Conservation (phyloP, 139 green algal species). For the Trebouxia sp. region DNA sequence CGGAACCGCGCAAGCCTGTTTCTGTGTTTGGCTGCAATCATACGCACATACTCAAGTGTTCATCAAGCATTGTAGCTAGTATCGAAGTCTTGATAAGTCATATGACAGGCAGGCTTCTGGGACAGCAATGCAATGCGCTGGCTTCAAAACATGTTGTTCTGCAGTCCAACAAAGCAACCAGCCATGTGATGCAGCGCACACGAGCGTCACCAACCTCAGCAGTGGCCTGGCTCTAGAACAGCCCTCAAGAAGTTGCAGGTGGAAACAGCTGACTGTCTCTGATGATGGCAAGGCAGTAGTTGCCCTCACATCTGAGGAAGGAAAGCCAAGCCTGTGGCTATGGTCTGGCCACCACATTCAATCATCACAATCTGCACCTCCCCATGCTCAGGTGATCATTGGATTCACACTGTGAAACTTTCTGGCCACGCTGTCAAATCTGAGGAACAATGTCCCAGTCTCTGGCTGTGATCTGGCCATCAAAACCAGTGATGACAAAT, state of each 20-base stretch:
- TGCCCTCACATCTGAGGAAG: background rate
- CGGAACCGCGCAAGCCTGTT: background rate
- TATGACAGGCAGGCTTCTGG: too few relatives aligned
- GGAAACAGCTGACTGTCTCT: slow-evolving; percentile 3
- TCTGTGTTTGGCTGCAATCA: background rate
- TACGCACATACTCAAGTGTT: background rate
- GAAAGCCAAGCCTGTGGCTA: background rate
- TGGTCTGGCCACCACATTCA: background rate
- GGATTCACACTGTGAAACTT: too few relatives aligned
- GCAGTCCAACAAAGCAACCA: background rate
- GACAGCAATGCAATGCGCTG: too few relatives aligned
- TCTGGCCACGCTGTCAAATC: too few relatives aligned
- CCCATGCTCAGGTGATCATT: too few relatives aligned
- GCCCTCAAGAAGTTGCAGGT: background rate
- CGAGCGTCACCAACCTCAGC: background rate
- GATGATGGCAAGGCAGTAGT: background rate
- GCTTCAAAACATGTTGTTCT: too few relatives aligned
- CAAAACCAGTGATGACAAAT: background rate
- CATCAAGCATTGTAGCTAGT: background rate
- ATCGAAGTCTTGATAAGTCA: too few relatives aligned
- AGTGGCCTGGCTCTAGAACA: background rate
- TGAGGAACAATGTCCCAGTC: too few relatives aligned
- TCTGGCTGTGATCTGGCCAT: background rate
- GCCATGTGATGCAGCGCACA: background rate
- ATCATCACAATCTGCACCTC: too few relatives aligned